phyloP scores from a whole-genome alignment of 2,329 filamentous ascomycete genomes.

The Stagonosporopsis tanaceti region DNA sequence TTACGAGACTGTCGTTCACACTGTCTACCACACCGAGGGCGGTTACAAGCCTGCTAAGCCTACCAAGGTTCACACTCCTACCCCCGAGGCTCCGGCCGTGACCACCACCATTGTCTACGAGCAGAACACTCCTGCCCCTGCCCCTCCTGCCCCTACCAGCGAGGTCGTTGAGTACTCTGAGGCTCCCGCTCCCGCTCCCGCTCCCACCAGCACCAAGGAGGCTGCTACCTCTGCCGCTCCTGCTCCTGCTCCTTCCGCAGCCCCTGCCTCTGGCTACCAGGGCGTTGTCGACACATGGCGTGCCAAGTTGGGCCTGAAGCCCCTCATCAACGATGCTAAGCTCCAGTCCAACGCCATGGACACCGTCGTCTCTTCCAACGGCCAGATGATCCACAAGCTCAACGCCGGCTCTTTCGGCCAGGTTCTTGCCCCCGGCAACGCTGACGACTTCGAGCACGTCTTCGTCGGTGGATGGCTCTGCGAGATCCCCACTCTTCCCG shows the following conservation, averaged over 20 bases:
- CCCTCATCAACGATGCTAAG: conserved; percentile 26
- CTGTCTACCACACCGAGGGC: conserved; percentile 35
- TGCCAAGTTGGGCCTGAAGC: conserved; percentile 35
- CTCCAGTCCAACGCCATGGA: conserved; percentile 40
- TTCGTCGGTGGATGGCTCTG: conserved; percentile 49
- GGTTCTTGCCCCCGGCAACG: conserved; percentile 39
- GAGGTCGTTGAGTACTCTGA: conserved; percentile 8
- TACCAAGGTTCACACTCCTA: conserved; percentile 16
- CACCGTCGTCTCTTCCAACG: conserved; percentile 34
- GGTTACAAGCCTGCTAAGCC: conserved; percentile 17
- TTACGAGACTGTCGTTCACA: conserved; percentile 40
- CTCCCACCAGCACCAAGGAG: conserved; percentile 20
- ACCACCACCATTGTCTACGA: conserved; percentile 16
- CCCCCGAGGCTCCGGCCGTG: conserved; percentile 19
- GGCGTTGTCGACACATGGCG: conserved; percentile 40
- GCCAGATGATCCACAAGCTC: conserved; percentile 45
- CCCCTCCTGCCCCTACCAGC: not conserved
- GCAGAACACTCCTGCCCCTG: conserved; percentile 13
- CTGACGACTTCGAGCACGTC: conserved; percentile 37
- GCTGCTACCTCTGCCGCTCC: conserved; percentile 21
- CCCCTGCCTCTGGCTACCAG: conserved; percentile 35
- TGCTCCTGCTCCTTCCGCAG: conserved; percentile 20
- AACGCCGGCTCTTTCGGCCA: conserved; percentile 40
- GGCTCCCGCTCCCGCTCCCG: conserved; percentile 20
- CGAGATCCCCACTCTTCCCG: conserved; percentile 39